phyloP scores from a whole-genome alignment of 768 basidiomycete species.

The Ramaria sp. region DNA sequence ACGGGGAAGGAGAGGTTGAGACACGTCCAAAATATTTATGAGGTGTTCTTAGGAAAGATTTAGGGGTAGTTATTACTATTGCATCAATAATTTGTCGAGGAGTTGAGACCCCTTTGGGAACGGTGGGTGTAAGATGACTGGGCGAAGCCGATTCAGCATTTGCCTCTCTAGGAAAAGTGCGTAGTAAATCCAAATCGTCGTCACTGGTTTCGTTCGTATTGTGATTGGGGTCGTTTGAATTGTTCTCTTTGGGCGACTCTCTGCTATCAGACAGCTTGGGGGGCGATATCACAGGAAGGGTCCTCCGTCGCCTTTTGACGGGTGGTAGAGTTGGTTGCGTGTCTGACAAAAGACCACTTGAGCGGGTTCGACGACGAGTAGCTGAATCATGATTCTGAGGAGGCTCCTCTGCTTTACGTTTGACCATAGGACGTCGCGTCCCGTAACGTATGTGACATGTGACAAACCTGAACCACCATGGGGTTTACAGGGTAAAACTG shows the following conservation, averaged over 20 bases:
- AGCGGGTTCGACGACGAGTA: neutral
- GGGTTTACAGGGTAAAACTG: constrained; percentile 48
- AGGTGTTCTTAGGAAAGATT: neutral
- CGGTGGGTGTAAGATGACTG: neutral
- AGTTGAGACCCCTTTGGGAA: neutral
- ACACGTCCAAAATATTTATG: neutral
- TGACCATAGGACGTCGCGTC: neutral
- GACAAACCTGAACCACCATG: constrained; percentile 24
- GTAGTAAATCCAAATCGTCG: neutral
- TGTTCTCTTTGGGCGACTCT: neutral
- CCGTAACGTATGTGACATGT: neutral
- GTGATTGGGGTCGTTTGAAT: neutral
- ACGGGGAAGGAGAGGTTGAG: neutral
- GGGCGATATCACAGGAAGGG: no score
- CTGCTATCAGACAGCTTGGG: neutral
- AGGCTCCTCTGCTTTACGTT: neutral
- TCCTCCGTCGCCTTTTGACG: neutral
- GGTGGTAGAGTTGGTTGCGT: neutral
- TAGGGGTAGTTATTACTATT: neutral
- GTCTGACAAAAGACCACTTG: neutral
- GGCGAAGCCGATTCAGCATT: neutral
- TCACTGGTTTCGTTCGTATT: neutral
- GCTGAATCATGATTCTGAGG: neutral
- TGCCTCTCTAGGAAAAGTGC: neutral
- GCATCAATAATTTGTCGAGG: neutral